Conservation (phyloP, 192 early-diverging fungal species). For the Kappamyces sp. region DNA sequence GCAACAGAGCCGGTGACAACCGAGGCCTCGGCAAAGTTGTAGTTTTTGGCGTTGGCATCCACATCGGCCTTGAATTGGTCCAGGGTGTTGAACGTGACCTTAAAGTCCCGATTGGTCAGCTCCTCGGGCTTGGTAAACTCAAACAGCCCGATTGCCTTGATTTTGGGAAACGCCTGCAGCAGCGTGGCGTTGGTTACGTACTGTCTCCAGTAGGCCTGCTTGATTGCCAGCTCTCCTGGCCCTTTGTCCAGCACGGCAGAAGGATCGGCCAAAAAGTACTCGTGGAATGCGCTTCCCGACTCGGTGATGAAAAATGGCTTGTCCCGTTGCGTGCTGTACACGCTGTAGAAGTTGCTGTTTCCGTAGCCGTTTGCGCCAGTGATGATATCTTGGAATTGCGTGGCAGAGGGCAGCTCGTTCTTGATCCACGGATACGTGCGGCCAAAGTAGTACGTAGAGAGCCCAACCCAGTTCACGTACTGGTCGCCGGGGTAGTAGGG, state of each 20-base stretch:
- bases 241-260: conserved; percentile 18
- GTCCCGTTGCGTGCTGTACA: conserved; percentile 14
- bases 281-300: conserved; percentile 28
- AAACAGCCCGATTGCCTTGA: conserved; percentile 35
- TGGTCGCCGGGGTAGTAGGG: conserved; percentile 29
- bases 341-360: conserved; percentile 25
- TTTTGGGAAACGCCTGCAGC: conserved; percentile 21
- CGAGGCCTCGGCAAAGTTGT: too few species aligned
- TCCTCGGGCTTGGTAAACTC: conserved; percentile 35
- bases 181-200: conserved; percentile 31
- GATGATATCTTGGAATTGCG: conserved; percentile 15
- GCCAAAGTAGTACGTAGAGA: conserved; percentile 16
- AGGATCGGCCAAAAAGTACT: conserved; percentile 15
- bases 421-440: conserved; percentile 15
- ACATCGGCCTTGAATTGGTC: too few species aligned
- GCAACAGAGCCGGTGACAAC: too few species aligned
- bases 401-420: conserved; percentile 24
- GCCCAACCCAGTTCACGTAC: conserved; percentile 19
- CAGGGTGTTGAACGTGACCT: not conserved
- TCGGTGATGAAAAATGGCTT: conserved; percentile 31
- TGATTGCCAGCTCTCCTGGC: conserved; percentile 29
- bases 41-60: too few species aligned
- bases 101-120: conserved; percentile 29
- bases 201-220: conserved; percentile 31
- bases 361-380: not conserved